Evolutionary conservation across 164 flowering plant genomes (phyloP).

Genomic region (Houttuynia cordata): DNA sequence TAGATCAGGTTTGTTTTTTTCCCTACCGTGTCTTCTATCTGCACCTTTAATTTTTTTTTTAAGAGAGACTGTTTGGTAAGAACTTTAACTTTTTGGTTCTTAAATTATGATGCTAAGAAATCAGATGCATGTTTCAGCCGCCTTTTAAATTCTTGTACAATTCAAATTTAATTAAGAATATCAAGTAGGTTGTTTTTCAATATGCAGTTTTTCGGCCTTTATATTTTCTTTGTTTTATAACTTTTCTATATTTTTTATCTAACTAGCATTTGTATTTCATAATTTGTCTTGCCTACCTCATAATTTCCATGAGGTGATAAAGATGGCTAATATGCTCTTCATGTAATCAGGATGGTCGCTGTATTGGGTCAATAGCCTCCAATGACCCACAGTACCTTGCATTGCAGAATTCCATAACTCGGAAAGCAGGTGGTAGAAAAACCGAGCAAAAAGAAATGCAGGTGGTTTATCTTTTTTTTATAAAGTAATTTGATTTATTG

Average conservation of each 20-base stretch:
- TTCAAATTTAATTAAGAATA: too few species aligned
- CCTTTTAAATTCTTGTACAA: too few species aligned
- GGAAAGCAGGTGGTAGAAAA: constrained; percentile 98
- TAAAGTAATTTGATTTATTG: neutral
- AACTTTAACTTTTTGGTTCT: too few species aligned
- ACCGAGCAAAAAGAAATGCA: constrained; percentile 73
- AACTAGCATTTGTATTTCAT: neutral
- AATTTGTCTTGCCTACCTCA: neutral
- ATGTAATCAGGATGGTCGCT: constrained; percentile 49
- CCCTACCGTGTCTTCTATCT: neutral
- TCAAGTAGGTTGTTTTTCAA: too few species aligned
- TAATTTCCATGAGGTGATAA: neutral
- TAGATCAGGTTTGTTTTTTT: constrained; percentile 48
- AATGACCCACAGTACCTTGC: constrained; percentile 30
- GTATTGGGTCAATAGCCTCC: constrained; percentile 34
- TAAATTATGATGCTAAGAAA: too few species aligned
- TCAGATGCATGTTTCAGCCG: too few species aligned
- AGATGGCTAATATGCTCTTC: neutral
- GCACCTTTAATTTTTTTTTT: neutral
- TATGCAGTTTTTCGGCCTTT: neutral
- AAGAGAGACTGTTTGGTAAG: neutral
- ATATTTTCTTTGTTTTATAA: neutral
- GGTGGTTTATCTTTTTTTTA: constrained; percentile 19
- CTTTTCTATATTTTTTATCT: neutral
- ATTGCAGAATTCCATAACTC: constrained; percentile 61